Conservation (phyloP, 1,284 basidiomycete species). For the Porogramme epimiltina region DNA sequence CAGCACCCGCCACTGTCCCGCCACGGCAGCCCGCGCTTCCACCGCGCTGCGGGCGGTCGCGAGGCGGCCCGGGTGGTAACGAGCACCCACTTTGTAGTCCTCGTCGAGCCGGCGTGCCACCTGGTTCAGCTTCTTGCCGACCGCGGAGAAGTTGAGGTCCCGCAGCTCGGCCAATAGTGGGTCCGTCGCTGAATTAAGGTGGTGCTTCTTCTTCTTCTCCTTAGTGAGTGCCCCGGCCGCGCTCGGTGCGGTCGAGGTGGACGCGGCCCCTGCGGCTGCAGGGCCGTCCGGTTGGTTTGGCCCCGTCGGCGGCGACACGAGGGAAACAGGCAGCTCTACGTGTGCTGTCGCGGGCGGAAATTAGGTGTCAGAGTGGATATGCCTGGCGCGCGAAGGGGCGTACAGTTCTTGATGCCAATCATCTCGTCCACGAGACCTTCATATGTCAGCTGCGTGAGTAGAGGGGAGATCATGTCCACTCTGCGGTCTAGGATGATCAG, state of each 20-base stretch:
- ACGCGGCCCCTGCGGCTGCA: constrained; percentile 45
- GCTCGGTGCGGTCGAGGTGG: constrained; percentile 35
- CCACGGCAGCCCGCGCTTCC: background rate
- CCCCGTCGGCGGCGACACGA: constrained; percentile 60
- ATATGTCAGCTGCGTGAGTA: constrained; percentile 96
- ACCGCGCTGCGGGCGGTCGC: background rate
- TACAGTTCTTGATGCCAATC: constrained; percentile 88
- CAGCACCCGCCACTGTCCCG: constrained; percentile 16
- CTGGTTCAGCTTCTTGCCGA: constrained; percentile 82
- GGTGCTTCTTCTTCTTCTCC: constrained; percentile 87
- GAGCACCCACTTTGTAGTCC: constrained; percentile 76
- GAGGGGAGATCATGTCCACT: constrained; percentile 94
- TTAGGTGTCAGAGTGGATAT: background rate
- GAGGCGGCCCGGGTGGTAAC: background rate
- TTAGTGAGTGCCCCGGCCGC: constrained; percentile 49
- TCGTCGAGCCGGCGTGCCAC: constrained; percentile 87
- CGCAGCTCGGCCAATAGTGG: constrained; percentile 84
- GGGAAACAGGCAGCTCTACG: constrained; percentile 84
- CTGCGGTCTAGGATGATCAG: constrained; percentile 90
- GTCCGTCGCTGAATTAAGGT: constrained; percentile 77
- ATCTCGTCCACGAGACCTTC: constrained; percentile 97
- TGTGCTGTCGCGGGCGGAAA: constrained; percentile 70
- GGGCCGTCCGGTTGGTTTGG: constrained; percentile 45
- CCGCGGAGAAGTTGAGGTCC: constrained; percentile 93
- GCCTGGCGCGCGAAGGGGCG: constrained; percentile 27